phyloP scores from a whole-genome alignment of 345 rosid genomes.

The Lumnitzera racemosa region DNA sequence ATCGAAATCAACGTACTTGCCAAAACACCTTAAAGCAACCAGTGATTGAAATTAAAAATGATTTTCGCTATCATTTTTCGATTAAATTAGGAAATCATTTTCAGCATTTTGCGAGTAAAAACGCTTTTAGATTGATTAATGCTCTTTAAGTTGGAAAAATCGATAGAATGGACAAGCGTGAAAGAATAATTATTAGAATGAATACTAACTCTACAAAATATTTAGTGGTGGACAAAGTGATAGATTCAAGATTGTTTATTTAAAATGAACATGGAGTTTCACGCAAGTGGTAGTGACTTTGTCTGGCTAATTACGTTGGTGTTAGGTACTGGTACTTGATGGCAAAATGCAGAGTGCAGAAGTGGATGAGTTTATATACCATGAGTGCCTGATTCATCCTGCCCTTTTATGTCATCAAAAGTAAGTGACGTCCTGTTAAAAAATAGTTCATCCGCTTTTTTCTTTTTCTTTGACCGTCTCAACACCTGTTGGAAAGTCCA shows the following conservation, averaged over 20 bases:
- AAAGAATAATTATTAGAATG: not conserved
- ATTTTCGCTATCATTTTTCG: no score
- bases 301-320: not conserved
- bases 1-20: no score
- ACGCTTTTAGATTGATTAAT: no score
- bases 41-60: no score
- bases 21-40: no score
- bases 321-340: constrained; percentile 77
- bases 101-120: no score
- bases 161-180: not conserved
- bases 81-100: no score
- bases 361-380: constrained; percentile 86
- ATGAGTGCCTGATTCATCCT: constrained; percentile 89
- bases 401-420: constrained; percentile 68
- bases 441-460: not conserved
- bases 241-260: not conserved
- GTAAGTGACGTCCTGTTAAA: constrained; percentile 19
- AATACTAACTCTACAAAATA: not conserved
- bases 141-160: no score
- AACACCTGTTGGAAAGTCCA: no score
- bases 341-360: constrained; percentile 99
- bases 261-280: not conserved
- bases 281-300: not conserved
- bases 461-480: not conserved
- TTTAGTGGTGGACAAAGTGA: no score